Evolutionary conservation across 2,329 filamentous ascomycete species (phyloP), one percentile per base, ranked within the genome.

Genomic region (Fusarium floridanum): DNA sequence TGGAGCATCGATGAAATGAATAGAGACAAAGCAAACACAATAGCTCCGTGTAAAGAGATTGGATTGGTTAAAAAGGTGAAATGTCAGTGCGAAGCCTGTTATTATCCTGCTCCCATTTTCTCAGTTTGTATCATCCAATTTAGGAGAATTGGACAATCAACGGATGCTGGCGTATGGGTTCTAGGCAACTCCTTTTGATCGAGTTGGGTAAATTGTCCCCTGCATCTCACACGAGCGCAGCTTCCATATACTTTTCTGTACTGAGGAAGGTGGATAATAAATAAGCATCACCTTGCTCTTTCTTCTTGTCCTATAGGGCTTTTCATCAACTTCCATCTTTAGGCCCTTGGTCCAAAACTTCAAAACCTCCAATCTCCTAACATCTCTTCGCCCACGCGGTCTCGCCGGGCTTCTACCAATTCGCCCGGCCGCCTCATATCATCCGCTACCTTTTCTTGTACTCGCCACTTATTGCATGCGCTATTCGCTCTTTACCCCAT

Each of bases 401-500:
- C 17, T 14, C 27, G 48, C 48, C 27, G 27, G 48, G 48, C 48
- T 53, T 29, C 27, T 32, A 32, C 20, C 48, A 53, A 53, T 53
- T 32, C 37, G n/a, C 55, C 41, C 34, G 36, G 60, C 61, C 43
- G 50, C 53, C 59, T 61, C n/a, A 24, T 27, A 6, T 24, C 22
- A 50, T 32, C 14, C 48, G 24, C 17, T 20, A 20, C 27, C 48
- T 43, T 27, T 37, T 56, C 29, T 53, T 37, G 34, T 66, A 41
- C 53, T 17, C 12, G 37, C 43, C 61, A 43, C 50, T 55, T 53
- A 17, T 63, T 37, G 27, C 27, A 53, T 57, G 10, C 24, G 29
- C 41, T 36, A 53, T 36, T 17, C 39, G 27, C 56, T 55, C 45
- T n/a, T 43, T 69, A 56, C 57, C 75, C 62, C 67, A 79, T 82